These are phyloP conservation scores for Umbelopsis sp. DNA, from an alignment of 192 early-diverging fungal species.

Conservation along the genomic window DNA sequence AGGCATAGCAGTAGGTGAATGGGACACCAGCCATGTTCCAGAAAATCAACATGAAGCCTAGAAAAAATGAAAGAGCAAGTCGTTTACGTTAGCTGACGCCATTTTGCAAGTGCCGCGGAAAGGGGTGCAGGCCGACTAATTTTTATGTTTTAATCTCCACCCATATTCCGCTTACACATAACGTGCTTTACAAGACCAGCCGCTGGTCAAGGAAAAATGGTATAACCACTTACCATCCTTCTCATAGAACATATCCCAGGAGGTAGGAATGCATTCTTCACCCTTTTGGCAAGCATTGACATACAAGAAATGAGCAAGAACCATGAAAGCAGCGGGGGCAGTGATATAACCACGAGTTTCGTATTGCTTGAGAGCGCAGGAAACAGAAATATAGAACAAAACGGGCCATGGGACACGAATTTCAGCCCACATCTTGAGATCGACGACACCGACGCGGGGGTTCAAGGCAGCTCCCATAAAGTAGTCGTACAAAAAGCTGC, in stretches of 20 bases:
- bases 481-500: constrained; percentile 48
- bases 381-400: constrained; percentile 50
- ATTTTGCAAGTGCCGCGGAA: too few species aligned
- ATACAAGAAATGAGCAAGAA: constrained; percentile 52
- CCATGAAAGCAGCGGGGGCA: constrained; percentile 44
- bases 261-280: constrained; percentile 54
- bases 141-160: neutral
- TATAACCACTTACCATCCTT: constrained; percentile 45
- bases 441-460: constrained; percentile 46
- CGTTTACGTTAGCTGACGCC: neutral
- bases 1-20: constrained; percentile 50
- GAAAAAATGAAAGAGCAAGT: neutral
- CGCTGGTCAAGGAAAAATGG: neutral
- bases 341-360: constrained; percentile 41
- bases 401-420: constrained; percentile 50
- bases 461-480: constrained; percentile 52
- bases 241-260: constrained; percentile 57
- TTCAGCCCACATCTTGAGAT: constrained; percentile 56
- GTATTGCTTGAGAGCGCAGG: constrained; percentile 49
- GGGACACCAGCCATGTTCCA: constrained; percentile 57
- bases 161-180: too few species aligned
- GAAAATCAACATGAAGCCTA: constrained; percentile 56
- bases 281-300: constrained; percentile 52
- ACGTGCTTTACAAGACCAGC: neutral
- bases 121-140: too few species aligned